Base-by-base conservation (phyloP, 2,329 filamentous ascomycete genomes). In the Alternaria sp. region DNA sequence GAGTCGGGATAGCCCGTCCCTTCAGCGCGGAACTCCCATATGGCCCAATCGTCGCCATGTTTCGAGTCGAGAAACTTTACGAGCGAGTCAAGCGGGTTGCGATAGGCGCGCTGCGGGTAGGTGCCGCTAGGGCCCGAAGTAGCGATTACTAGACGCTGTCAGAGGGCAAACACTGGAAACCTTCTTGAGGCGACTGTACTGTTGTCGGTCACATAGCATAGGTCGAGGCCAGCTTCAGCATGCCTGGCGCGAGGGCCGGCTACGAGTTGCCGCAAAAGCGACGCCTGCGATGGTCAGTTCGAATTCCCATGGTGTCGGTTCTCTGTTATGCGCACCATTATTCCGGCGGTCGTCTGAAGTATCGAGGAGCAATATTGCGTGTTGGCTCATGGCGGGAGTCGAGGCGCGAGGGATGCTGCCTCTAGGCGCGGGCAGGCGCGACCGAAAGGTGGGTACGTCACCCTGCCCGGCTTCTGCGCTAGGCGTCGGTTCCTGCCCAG, bases 1-100 rank as follows among this genome's bases (percentile, higher is more conserved):
- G 89, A 87, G 76, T 99, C 96, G 0, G 93, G 93, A 74, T 99
- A 99, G 1, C 96, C 96, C 0, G 96, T 97, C 6, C 96, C 96
- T 79, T 99, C 96, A 36, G 93, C 96, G 49, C 96, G 90, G 73
- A 99, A 99, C 81, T 99, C 96, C 93, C 95, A 99, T 73, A 99
- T 97, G 4, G 91, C 89, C 96, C 96, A 99, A 67, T 96, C 84
- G 25, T 89, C 82, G 65, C 74, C 74, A 81, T 99, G 96, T 74
- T 93, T 93, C 47, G 86, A 83, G 81, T 98, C 93, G 66, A 99
- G 90, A 78, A 95, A 99, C 67, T 88, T 87, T 63, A 98, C 93
- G 21, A 99, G 88, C 43, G 90, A 88, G 75, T 96, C 91, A 53
- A 97, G 89, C 0, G 95, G 95, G 77, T 97, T 99, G 75, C 96